Percentiles rank a stretch among this genome's conserved stretches.
These are phyloP conservation scores for Cryphonectria radicalis DNA, from an alignment of 2,329 filamentous ascomycete genomes.

Conservation along the genomic window DNA sequence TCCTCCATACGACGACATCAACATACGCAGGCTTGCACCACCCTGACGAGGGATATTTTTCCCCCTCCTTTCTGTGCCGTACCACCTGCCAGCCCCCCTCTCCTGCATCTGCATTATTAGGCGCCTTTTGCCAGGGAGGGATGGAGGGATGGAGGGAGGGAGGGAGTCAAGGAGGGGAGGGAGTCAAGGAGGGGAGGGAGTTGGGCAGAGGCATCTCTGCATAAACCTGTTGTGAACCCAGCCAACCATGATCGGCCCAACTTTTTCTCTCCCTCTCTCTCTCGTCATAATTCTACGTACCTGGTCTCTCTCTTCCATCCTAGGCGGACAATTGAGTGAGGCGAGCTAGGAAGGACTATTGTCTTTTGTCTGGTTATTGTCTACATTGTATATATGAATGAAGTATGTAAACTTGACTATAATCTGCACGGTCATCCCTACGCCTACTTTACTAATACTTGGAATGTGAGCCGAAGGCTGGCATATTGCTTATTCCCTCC, in stretches of 20 bases:
- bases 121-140: neutral
- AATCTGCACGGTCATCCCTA: neutral
- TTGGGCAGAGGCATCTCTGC: neutral
- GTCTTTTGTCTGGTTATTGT: neutral
- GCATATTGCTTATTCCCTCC: conserved; percentile 7
- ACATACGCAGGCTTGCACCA: conserved; percentile 8
- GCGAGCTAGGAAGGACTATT: neutral
- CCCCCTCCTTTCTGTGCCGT: neutral
- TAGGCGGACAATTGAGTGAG: neutral
- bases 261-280: neutral
- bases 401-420: neutral
- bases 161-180: too few relatives aligned
- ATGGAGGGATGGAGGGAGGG: too few relatives aligned
- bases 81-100: neutral
- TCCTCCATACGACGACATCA: neutral
- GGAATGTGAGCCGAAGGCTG: neutral
- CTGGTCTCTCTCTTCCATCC: neutral
- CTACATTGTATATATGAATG: neutral
- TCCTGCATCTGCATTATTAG: conserved; percentile 17
- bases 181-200: too few relatives aligned
- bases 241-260: neutral
- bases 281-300: neutral
- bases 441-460: neutral
- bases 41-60: neutral
- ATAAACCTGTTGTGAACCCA: conserved; percentile 1